Percentiles rank a stretch among this genome's conserved stretches.
phyloP scores from a whole-genome alignment of 768 basidiomycete species.

The Coprinopsis marcescibilis region DNA sequence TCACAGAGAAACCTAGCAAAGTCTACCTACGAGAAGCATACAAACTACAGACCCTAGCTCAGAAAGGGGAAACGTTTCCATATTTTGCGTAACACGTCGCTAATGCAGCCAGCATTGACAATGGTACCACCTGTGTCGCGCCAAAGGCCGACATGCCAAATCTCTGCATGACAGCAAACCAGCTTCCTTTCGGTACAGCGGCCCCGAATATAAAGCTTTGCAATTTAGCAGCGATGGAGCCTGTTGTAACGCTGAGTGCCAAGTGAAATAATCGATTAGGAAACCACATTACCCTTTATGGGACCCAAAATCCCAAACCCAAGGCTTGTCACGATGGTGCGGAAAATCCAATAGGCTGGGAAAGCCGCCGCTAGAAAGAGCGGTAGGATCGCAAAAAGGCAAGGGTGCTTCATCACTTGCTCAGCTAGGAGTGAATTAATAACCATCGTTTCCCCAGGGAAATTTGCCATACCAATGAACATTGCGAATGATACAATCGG shows the following conservation, averaged over 20 bases:
- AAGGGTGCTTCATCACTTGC: no score
- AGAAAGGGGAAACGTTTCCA: no score
- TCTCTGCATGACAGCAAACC: constrained; percentile 1
- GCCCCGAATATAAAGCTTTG: constrained; percentile 1
- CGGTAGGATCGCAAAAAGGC: not conserved
- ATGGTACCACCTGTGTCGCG: no score
- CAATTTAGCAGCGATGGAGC: constrained; percentile 3
- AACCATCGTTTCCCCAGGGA: no score
- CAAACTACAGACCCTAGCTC: no score
- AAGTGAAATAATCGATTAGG: not conserved
- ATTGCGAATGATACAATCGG: not conserved
- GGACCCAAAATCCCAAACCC: constrained; percentile 4
- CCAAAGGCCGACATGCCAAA: constrained; percentile 2
- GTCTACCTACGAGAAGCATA: no score
- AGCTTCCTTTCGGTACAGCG: constrained; percentile 1
- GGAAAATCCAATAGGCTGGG: not conserved
- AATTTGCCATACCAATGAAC: not conserved
- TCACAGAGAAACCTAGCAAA: no score
- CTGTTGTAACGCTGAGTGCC: not conserved
- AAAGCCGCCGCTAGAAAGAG: not conserved
- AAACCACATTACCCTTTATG: not conserved
- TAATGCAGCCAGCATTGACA: no score
- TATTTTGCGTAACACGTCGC: no score
- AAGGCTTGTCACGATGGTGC: not conserved
- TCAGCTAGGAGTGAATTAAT: no score